Evolutionary conservation across 2,329 filamentous ascomycete genomes (phyloP).

Genomic region (Coniochaeta sp.): DNA sequence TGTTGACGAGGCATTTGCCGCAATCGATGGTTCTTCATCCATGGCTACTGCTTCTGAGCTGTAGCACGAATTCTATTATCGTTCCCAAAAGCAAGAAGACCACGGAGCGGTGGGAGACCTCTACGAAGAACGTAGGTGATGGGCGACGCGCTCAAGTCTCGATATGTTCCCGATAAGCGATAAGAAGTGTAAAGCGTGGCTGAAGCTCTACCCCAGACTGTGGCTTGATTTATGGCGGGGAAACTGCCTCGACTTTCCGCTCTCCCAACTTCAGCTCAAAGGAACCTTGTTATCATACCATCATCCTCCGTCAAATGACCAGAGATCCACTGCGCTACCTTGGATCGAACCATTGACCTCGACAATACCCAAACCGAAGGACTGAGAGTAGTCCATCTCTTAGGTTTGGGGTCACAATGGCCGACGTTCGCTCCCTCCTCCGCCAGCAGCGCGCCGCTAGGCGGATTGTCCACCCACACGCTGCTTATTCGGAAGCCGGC

Average conservation of each 20-base stretch:
- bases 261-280: neutral
- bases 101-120: neutral
- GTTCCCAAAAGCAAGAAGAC: too few relatives aligned
- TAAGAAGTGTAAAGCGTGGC: neutral
- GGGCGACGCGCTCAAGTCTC: neutral
- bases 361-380: neutral
- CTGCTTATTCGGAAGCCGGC: conserved; percentile 60
- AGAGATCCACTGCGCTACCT: neutral
- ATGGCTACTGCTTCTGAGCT: conserved; percentile 28
- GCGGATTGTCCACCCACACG: conserved; percentile 63
- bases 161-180: neutral
- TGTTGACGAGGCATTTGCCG: conserved; percentile 43
- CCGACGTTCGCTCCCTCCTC: conserved; percentile 72
- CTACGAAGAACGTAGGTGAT: too few relatives aligned
- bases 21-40: conserved; percentile 47
- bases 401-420: conserved; percentile 42
- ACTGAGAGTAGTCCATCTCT: neutral
- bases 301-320: neutral
- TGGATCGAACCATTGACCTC: neutral
- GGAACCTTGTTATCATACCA: neutral
- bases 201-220: neutral
- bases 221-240: neutral
- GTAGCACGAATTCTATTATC: neutral
- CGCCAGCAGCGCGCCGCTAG: conserved; percentile 70
- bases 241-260: neutral